A percentile compares a stretch with the other conserved stretches of the same genome.
Evolutionary conservation across 208 protist species (phyloP).

Genomic region (Endotrypanum monterogeii): DNA sequence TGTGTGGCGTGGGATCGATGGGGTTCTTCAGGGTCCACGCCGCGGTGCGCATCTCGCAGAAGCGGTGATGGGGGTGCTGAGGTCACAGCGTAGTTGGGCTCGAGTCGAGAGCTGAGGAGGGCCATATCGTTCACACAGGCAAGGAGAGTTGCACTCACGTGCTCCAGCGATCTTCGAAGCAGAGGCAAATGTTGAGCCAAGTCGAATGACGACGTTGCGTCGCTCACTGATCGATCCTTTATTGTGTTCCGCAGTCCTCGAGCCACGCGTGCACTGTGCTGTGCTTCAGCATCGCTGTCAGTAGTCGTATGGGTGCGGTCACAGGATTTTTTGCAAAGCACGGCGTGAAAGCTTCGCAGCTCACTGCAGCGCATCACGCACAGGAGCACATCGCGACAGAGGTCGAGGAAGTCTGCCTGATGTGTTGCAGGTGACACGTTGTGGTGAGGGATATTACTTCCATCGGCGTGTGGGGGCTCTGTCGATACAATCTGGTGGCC

Average conservation of each 20-base stretch:
- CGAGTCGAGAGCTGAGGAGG: not conserved
- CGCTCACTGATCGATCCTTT: not conserved
- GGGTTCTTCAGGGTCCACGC: not conserved
- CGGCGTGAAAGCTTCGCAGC: constrained; percentile 8
- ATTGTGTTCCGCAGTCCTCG: not conserved
- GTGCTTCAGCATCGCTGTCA: not conserved
- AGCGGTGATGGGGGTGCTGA: not conserved
- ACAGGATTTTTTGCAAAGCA: not conserved
- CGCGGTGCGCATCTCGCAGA: not conserved
- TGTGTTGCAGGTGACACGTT: not conserved
- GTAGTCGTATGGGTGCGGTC: not conserved
- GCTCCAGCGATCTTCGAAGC: constrained; percentile 1
- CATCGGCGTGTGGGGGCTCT: not conserved
- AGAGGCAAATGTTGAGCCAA: not conserved
- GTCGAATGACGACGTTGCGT: not conserved
- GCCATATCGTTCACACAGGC: constrained; percentile 20
- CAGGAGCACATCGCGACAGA: not conserved
- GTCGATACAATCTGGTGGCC: not conserved
- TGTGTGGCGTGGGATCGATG: not conserved
- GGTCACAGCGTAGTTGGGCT: not conserved
- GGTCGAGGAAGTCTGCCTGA: not conserved
- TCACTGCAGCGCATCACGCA: constrained; percentile 19
- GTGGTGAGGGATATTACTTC: not conserved
- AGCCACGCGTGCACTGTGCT: not conserved
- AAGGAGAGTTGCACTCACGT: constrained; percentile 11